Conservation (phyloP, 1,284 basidiomycete species). For the Exobasidium cylindrosporum region DNA sequence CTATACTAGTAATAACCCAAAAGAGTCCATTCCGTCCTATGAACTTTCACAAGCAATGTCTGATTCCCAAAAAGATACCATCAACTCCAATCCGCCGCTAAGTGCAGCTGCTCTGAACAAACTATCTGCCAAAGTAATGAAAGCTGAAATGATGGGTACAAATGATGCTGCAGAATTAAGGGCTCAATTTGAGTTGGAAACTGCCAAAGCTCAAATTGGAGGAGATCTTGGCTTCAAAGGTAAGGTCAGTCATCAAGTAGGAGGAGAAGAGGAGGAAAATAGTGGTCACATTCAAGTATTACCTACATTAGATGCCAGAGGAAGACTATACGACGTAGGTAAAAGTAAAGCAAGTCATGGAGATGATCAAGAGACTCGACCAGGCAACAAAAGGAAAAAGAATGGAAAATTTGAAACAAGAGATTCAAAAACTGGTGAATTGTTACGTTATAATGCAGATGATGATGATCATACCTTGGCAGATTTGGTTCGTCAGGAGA, state of each 20-base stretch:
- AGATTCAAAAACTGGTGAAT: slow-evolving; percentile 66
- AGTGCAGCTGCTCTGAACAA: slow-evolving; percentile 72
- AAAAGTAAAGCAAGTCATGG: slow-evolving; percentile 59
- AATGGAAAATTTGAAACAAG: slow-evolving; percentile 71
- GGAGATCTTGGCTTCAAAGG: slow-evolving; percentile 46
- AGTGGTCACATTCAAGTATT: slow-evolving; percentile 69
- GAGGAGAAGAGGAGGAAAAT: slow-evolving; percentile 28
- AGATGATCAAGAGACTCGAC: not conserved
- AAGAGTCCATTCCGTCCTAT: not conserved
- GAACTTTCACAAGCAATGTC: not conserved
- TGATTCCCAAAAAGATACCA: not conserved
- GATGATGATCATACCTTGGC: slow-evolving; percentile 81
- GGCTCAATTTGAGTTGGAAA: slow-evolving; percentile 10
- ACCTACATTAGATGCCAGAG: slow-evolving; percentile 82
- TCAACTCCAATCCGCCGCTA: slow-evolving; percentile 37
- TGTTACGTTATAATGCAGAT: slow-evolving; percentile 59
- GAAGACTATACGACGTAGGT: slow-evolving; percentile 87
- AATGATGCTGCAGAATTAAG: slow-evolving; percentile 62
- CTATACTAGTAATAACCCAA: not conserved
- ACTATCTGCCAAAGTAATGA: slow-evolving; percentile 85
- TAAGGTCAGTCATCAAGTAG: slow-evolving; percentile 1
- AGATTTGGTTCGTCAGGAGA: slow-evolving; percentile 89
- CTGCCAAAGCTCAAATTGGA: slow-evolving; percentile 56
- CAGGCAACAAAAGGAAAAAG: slow-evolving; percentile 13
- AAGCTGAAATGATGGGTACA: slow-evolving; percentile 77